Percentiles rank a stretch among this genome's conserved stretches.
These are phyloP conservation scores for Russula emetica DNA, from an alignment of 768 basidiomycete species.

Conservation along the genomic window DNA sequence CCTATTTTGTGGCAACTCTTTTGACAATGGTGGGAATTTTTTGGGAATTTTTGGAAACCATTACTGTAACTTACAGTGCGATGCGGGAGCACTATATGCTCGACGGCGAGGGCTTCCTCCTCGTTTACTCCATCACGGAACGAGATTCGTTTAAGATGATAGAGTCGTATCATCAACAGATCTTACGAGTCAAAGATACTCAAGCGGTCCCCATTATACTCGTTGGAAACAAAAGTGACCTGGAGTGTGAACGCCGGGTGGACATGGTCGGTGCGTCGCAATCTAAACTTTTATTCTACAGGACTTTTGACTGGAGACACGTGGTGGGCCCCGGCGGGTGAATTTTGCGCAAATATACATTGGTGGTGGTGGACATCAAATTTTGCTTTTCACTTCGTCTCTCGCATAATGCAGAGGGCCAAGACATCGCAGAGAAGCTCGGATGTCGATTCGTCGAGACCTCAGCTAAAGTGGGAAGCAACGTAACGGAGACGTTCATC, in stretches of 20 bases:
- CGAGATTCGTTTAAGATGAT: constrained; percentile 96
- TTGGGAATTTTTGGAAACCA: too few relatives aligned
- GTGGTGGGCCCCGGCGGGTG: too few relatives aligned
- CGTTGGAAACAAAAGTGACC: constrained; percentile 96
- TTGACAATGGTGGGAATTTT: neutral
- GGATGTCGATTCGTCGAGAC: constrained; percentile 94
- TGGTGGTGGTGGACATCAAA: too few relatives aligned
- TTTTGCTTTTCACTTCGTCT: too few relatives aligned
- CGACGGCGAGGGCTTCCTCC: constrained; percentile 94
- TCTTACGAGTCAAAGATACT: constrained; percentile 92
- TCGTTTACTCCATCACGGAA: constrained; percentile 98
- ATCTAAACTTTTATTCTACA: neutral
- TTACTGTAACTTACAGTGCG: too few relatives aligned
- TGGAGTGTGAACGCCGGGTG: constrained; percentile 93
- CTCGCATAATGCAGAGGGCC: constrained; percentile 64
- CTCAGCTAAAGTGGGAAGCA: constrained; percentile 92
- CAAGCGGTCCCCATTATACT: constrained; percentile 92
- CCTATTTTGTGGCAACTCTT: neutral
- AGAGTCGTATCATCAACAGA: constrained; percentile 91
- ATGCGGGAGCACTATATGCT: constrained; percentile 99
- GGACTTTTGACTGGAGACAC: neutral
- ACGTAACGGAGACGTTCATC: constrained; percentile 92
- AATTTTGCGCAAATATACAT: too few relatives aligned
- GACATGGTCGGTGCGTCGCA: constrained; percentile 72
- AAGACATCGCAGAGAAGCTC: constrained; percentile 88